These are phyloP conservation scores for Solanum gandarillasii DNA, from an alignment of 257 asterid genomes.

Conservation along the genomic window DNA sequence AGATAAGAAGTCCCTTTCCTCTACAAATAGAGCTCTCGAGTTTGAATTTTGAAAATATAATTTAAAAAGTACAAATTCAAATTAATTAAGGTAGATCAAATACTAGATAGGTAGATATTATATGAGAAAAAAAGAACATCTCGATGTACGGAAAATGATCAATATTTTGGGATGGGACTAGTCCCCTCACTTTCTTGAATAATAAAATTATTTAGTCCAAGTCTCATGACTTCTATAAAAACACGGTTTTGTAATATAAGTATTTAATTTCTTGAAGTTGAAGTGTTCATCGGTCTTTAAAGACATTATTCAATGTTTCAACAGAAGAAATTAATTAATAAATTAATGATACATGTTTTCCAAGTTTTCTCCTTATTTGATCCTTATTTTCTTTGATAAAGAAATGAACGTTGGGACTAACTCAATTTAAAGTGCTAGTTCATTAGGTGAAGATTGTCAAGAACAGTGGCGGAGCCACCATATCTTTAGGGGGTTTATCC, in stretches of 20 bases:
- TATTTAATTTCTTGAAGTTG: too few species aligned
- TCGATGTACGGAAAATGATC: background rate
- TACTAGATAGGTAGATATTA: background rate
- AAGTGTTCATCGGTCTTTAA: background rate
- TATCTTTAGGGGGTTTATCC: too few species aligned
- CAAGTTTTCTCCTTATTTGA: background rate
- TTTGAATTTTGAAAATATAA: background rate
- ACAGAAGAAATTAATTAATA: too few species aligned
- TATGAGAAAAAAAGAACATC: background rate
- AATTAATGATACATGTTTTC: background rate
- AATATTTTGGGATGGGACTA: background rate
- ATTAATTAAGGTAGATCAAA: background rate
- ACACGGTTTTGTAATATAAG: background rate
- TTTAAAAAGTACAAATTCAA: background rate
- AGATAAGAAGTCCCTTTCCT: background rate
- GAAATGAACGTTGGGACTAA: background rate
- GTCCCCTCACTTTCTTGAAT: background rate
- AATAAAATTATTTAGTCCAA: background rate
- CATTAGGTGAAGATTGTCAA: accelerated
- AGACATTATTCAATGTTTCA: background rate
- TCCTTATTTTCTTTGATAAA: background rate
- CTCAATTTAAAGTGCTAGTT: background rate
- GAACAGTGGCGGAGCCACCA: too few species aligned
- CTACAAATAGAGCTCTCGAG: background rate
- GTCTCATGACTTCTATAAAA: background rate